These are phyloP conservation scores for Bruguiera gymnorhiza DNA, from an alignment of 345 rosid genomes.

Conservation along the genomic window DNA sequence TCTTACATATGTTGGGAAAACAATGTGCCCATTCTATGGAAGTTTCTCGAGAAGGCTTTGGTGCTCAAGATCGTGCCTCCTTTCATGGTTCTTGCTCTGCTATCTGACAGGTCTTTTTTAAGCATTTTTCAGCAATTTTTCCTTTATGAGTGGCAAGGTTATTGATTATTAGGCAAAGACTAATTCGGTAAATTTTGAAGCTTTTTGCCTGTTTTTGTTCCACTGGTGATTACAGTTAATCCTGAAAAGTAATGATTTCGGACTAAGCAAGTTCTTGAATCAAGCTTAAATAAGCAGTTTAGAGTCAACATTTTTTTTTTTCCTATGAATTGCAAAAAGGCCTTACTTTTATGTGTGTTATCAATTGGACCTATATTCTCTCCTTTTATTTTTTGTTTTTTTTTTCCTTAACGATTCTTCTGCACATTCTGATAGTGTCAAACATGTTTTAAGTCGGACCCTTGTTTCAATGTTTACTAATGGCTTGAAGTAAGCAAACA, in stretches of 20 bases:
- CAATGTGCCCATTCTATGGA: constrained; percentile 32
- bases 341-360: not conserved
- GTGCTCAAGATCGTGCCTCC: constrained; percentile 27
- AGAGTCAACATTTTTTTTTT: not conserved
- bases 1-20: constrained; percentile 36
- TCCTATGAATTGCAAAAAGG: not conserved
- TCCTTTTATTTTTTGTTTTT: not conserved
- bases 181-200: not conserved
- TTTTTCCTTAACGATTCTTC: not conserved
- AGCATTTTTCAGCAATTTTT: constrained; percentile 1
- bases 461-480: not conserved
- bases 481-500: not conserved
- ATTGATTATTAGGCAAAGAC: not conserved
- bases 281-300: not conserved
- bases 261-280: not conserved
- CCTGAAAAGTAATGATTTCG: not conserved
- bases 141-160: not conserved
- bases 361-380: not conserved
- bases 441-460: not conserved
- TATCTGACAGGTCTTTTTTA: constrained; percentile 23
- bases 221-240: too few relatives aligned
- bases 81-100: constrained; percentile 24
- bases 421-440: too few relatives aligned
- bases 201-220: not conserved
- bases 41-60: constrained; percentile 32